Evolutionary conservation across 352 stramenopile species (phyloP).

Genomic region (Phytopythium oedochilum): DNA sequence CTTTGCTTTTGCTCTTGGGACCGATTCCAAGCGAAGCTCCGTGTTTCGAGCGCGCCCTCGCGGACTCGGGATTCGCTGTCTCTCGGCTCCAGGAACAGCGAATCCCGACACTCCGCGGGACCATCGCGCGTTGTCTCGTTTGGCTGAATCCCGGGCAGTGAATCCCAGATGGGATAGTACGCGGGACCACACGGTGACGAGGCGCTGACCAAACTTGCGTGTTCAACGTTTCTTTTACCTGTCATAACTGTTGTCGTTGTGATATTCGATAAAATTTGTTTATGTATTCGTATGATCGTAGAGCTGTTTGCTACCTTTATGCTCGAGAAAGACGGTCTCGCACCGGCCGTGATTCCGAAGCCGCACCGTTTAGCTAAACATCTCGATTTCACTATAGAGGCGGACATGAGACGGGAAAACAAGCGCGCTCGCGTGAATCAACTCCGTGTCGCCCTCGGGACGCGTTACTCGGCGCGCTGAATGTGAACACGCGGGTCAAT

Average conservation of each 20-base stretch:
- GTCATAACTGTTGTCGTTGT: background rate
- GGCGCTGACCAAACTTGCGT: background rate
- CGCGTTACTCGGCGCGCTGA: background rate
- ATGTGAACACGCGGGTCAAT: background rate
- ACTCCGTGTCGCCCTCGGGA: background rate
- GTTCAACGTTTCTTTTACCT: background rate
- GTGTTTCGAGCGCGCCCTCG: conserved; percentile 25
- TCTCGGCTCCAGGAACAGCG: background rate
- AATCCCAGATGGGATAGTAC: conserved; percentile 15
- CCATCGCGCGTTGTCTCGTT: background rate
- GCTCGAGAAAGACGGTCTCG: background rate
- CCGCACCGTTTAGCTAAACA: background rate
- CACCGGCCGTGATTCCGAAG: background rate
- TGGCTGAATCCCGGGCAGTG: conserved; percentile 7
- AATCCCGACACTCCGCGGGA: conserved; percentile 22
- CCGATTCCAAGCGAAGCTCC: too few species aligned
- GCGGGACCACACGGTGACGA: conserved; percentile 17
- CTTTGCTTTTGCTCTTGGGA: too few species aligned
- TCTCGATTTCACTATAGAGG: background rate
- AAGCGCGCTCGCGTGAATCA: background rate
- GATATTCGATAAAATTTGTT: background rate
- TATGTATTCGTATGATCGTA: too few species aligned
- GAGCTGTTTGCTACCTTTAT: too few species aligned
- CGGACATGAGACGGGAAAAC: conserved; percentile 1
- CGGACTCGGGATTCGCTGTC: conserved; percentile 9